Evolutionary conservation across 1,139 yeast genomes (phyloP).

Genomic region (Casaregolazyma lundiana): DNA sequence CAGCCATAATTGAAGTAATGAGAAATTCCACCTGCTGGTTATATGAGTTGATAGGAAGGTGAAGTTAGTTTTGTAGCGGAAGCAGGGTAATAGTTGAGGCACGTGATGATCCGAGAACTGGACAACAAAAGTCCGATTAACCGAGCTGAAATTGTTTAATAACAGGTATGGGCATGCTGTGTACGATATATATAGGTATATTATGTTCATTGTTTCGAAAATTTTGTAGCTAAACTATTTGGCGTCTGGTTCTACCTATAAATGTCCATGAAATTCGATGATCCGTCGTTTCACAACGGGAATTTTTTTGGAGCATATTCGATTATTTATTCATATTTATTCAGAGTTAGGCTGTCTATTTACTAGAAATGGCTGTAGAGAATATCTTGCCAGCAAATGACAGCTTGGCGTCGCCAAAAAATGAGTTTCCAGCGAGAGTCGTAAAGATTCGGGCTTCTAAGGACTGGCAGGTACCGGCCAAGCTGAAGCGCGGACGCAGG

Average conservation of each 20-base stretch:
- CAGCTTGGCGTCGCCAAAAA: neutral
- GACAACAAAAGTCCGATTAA: too few relatives aligned
- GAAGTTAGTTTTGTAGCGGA: neutral
- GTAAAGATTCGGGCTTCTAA: conserved; percentile 48
- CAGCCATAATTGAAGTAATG: conserved; percentile 1
- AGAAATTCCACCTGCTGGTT: neutral
- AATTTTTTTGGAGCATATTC: too few relatives aligned
- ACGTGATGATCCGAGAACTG: too few relatives aligned
- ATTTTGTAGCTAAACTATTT: too few relatives aligned
- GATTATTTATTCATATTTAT: neutral
- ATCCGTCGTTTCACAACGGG: neutral
- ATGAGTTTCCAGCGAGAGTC: neutral
- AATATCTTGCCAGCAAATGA: too few relatives aligned
- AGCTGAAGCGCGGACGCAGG: conserved; percentile 86
- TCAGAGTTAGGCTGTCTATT: neutral
- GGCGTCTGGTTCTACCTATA: too few relatives aligned
- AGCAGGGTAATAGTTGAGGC: neutral
- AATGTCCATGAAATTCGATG: too few relatives aligned
- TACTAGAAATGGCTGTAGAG: neutral
- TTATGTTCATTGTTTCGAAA: too few relatives aligned
- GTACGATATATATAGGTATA: too few relatives aligned
- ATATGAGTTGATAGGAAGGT: neutral
- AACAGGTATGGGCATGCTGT: too few relatives aligned
- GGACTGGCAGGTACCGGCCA: conserved; percentile 85
- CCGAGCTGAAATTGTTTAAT: too few relatives aligned